Percentiles rank a stretch among this genome's conserved stretches.
Evolutionary conservation across 306 rosid species (phyloP).

Genomic region (Trifolium subterraneum): DNA sequence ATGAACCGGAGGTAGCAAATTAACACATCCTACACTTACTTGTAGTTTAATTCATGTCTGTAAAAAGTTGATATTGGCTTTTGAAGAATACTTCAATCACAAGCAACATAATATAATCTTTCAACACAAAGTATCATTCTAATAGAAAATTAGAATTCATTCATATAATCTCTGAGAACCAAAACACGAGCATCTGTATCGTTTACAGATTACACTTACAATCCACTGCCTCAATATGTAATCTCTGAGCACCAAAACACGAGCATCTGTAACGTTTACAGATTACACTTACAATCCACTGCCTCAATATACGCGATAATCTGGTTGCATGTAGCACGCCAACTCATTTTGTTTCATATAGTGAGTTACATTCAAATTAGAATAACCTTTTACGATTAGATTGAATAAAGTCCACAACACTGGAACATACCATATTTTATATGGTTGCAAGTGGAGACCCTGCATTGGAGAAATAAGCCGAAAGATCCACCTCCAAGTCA

Average conservation of each 20-base stretch:
- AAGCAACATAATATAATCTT: neutral
- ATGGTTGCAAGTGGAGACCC: constrained; percentile 87
- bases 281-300: constrained; percentile 28
- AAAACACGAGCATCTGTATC: neutral
- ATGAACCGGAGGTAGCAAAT: constrained; percentile 3
- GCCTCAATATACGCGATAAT: constrained; percentile 10
- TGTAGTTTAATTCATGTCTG: neutral
- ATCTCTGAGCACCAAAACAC: too few relatives aligned
- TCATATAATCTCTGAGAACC: constrained; percentile 18
- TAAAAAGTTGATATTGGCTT: neutral
- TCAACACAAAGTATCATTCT: constrained; percentile 10
- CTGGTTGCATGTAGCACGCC: neutral
- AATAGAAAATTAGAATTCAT: constrained; percentile 16
- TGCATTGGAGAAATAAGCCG: constrained; percentile 75
- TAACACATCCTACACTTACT: constrained; percentile 3
- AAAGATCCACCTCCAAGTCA: constrained; percentile 73
- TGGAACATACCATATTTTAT: constrained; percentile 49
- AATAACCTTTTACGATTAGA: too few relatives aligned
- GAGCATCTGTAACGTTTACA: neutral
- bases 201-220: constrained; percentile 20
- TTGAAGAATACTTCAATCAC: constrained; percentile 24
- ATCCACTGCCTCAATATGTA: constrained; percentile 33
- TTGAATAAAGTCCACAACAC: constrained; percentile 7
- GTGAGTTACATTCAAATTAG: constrained; percentile 5
- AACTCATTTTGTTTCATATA: neutral